These are phyloP conservation scores for Yarrowia deformans DNA, from an alignment of 805 yeast genomes.

Conservation along the genomic window DNA sequence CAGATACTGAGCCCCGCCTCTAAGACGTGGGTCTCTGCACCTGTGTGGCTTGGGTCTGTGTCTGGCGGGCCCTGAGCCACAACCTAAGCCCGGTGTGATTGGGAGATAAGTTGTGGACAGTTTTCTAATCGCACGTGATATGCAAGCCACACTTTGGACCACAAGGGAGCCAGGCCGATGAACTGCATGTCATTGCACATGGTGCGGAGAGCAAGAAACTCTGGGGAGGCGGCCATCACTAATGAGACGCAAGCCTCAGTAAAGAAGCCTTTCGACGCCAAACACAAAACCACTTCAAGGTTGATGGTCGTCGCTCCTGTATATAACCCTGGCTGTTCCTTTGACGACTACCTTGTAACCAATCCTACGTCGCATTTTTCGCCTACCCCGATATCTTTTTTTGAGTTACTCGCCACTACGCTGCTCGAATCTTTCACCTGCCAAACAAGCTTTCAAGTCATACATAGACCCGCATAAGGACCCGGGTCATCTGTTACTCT, in stretches of 20 bases:
- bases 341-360: too few relatives aligned
- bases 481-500: constrained; percentile 32
- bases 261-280: neutral
- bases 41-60: constrained; percentile 29
- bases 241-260: constrained; percentile 19
- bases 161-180: constrained; percentile 22
- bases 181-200: constrained; percentile 24
- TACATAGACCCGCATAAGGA: constrained; percentile 32
- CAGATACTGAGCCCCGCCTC: neutral
- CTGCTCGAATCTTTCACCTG: constrained; percentile 20
- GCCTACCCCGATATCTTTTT: neutral
- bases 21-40: constrained; percentile 5
- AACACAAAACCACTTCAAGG: neutral
- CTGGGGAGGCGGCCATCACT: constrained; percentile 1
- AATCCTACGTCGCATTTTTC: neutral
- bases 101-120: constrained; percentile 1
- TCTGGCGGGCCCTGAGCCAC: constrained; percentile 16
- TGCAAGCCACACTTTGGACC: constrained; percentile 27
- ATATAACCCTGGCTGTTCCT: neutral
- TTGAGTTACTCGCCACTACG: constrained; percentile 17
- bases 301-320: neutral
- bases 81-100: constrained; percentile 13
- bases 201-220: constrained; percentile 24
- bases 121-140: constrained; percentile 37
- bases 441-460: constrained; percentile 17